Conservation (phyloP, 129 eudicot species). For the Pittosporum tobira region DNA sequence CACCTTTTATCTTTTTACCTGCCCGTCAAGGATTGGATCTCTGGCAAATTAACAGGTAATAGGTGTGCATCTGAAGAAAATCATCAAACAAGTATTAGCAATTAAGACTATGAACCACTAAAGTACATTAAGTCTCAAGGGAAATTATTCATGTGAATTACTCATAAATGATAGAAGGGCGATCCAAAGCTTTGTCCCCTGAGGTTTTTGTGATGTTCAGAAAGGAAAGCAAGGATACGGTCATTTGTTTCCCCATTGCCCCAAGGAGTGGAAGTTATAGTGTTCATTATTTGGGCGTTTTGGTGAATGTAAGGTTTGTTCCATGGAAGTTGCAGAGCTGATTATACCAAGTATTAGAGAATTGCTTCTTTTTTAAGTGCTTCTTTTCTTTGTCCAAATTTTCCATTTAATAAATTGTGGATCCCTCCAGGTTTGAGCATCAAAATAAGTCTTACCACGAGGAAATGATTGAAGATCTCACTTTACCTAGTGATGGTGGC, state of each 20-base stretch:
- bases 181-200: too few relatives aligned
- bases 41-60: conserved; percentile 81
- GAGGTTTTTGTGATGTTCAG: too few relatives aligned
- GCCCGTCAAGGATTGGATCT: conserved; percentile 65
- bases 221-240: too few relatives aligned
- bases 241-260: too few relatives aligned
- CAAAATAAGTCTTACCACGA: background rate
- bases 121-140: background rate
- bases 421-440: background rate
- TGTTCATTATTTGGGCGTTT: too few relatives aligned
- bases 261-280: too few relatives aligned
- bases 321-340: too few relatives aligned
- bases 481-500: conserved; percentile 96
- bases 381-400: too few relatives aligned
- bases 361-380: too few relatives aligned
- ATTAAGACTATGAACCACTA: background rate
- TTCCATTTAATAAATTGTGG: background rate
- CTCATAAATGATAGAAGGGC: background rate
- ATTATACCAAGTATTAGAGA: too few relatives aligned
- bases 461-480: conserved; percentile 5
- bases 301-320: too few relatives aligned
- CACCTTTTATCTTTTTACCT: conserved; percentile 37
- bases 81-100: background rate
- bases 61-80: conserved; percentile 82
- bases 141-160: background rate